A percentile compares a stretch with the other conserved stretches of the same genome.
phyloP scores from a whole-genome alignment of 2,329 filamentous ascomycete genomes.

The Stemphylium vesicarium region DNA sequence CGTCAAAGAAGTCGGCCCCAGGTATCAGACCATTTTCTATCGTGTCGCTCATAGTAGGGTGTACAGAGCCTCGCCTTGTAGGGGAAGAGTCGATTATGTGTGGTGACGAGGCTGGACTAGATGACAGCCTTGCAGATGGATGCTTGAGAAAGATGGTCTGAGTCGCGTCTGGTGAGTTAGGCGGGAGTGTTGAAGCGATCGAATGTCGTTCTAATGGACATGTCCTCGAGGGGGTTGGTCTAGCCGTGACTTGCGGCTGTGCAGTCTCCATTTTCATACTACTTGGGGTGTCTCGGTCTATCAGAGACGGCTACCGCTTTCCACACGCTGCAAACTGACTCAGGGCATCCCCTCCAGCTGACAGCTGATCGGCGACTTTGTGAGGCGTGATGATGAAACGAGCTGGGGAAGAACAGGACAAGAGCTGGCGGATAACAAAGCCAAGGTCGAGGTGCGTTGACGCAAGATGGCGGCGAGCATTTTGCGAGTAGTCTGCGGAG shows the following conservation, averaged over 20 bases:
- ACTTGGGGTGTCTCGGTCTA: background rate
- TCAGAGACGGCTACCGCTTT: background rate
- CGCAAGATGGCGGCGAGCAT: slow-evolving; percentile 15
- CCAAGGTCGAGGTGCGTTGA: slow-evolving; percentile 8
- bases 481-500: slow-evolving; percentile 19
- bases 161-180: slow-evolving; percentile 20
- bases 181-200: slow-evolving; percentile 10
- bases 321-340: background rate
- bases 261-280: slow-evolving; percentile 11
- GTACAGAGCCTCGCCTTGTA: slow-evolving; percentile 28
- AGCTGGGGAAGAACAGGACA: slow-evolving; percentile 1
- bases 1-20: slow-evolving; percentile 40
- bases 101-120: slow-evolving; percentile 38
- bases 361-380: background rate
- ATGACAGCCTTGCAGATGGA: slow-evolving; percentile 36
- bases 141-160: slow-evolving; percentile 33
- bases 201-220: slow-evolving; percentile 20
- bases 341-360: slow-evolving; percentile 4
- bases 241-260: background rate
- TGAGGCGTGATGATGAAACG: slow-evolving; percentile 18
- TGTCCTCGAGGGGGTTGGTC: background rate
- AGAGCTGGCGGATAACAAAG: slow-evolving; percentile 19
- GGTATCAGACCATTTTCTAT: slow-evolving; percentile 29
- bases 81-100: slow-evolving; percentile 32
- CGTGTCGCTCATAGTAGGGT: slow-evolving; percentile 30